Conservation (phyloP, 352 stramenopile species). For the Globisporangium radiosum region DNA sequence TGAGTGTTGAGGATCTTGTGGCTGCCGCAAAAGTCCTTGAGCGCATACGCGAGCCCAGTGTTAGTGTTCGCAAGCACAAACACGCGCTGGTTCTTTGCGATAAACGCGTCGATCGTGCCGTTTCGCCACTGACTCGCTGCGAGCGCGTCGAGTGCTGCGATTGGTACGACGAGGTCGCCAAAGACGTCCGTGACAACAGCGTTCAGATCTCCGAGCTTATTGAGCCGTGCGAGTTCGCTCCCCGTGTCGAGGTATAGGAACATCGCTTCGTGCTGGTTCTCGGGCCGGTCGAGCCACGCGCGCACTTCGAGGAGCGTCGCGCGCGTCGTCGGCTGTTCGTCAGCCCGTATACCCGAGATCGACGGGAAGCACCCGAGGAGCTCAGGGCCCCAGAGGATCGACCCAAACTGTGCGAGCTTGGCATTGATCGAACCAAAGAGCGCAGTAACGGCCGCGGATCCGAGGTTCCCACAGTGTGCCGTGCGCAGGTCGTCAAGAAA, state of each 20-base stretch:
- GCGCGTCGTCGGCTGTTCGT: slow-evolving; percentile 41
- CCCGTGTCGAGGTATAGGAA: slow-evolving; percentile 59
- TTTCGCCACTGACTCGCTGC: slow-evolving; percentile 28
- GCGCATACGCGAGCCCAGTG: slow-evolving; percentile 49
- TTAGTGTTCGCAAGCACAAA: slow-evolving; percentile 33
- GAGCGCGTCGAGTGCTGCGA: slow-evolving; percentile 34
- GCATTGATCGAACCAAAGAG: slow-evolving; percentile 25
- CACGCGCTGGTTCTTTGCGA: slow-evolving; percentile 43
- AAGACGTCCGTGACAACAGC: slow-evolving; percentile 40
- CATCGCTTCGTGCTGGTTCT: slow-evolving; percentile 35
- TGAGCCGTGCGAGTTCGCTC: slow-evolving; percentile 35
- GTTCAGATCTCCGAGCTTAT: slow-evolving; percentile 33
- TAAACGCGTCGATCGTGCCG: slow-evolving; percentile 33
- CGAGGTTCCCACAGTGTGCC: slow-evolving; percentile 64
- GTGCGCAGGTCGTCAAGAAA: slow-evolving; percentile 56
- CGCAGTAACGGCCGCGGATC: slow-evolving; percentile 55
- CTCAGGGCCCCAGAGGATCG: slow-evolving; percentile 32
- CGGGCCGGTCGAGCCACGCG: slow-evolving; percentile 39
- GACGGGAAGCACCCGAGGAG: slow-evolving; percentile 75
- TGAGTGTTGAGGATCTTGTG: slow-evolving; percentile 35
- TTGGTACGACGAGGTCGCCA: slow-evolving; percentile 30
- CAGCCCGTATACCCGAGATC: slow-evolving; percentile 66
- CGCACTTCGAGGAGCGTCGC: slow-evolving; percentile 52
- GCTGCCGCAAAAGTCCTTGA: slow-evolving; percentile 34
- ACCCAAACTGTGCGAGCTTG: slow-evolving; percentile 19